phyloP scores from a whole-genome alignment of 2,329 filamentous ascomycete species.

The Cladosporium halotolerans region DNA sequence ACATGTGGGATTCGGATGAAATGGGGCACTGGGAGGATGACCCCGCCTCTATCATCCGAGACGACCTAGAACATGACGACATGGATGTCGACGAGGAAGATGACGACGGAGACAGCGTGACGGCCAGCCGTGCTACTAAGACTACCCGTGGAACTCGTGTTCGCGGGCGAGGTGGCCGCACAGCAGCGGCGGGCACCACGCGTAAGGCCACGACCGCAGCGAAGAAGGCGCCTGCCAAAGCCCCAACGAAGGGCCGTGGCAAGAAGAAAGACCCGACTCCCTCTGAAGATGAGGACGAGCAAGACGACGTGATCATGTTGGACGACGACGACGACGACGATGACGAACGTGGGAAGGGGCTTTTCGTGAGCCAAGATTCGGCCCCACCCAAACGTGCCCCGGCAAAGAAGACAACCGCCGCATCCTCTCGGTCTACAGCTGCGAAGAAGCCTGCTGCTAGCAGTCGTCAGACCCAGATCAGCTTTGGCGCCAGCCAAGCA shows the following conservation, averaged over 20 bases:
- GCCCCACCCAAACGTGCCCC: constrained; percentile 17
- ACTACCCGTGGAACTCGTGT: constrained; percentile 43
- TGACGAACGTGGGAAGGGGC: constrained; percentile 40
- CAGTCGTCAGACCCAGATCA: constrained; percentile 35
- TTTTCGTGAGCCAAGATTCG: constrained; percentile 35
- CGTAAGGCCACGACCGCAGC: constrained; percentile 33
- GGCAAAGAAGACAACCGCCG: constrained; percentile 17
- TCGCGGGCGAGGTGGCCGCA: constrained; percentile 34
- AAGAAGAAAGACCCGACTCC: constrained; percentile 36
- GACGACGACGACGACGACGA: constrained; percentile 38
- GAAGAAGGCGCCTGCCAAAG: constrained; percentile 33
- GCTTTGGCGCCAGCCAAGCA: constrained; percentile 33
- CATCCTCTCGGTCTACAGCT: constrained; percentile 10
- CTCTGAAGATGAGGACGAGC: constrained; percentile 39
- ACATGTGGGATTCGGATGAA: constrained; percentile 80
- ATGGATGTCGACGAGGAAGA: constrained; percentile 39
- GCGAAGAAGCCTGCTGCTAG: constrained; percentile 11
- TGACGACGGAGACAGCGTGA: constrained; percentile 19
- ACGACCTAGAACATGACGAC: constrained; percentile 44
- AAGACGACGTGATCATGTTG: constrained; percentile 38
- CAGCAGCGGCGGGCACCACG: constrained; percentile 38
- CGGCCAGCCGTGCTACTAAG: constrained; percentile 33
- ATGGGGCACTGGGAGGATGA: constrained; percentile 79
- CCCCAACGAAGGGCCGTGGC: constrained; percentile 31
- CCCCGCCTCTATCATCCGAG: constrained; percentile 56